A percentile compares a stretch with the other conserved stretches of the same genome.
These are phyloP conservation scores for Pyronema omphalodes DNA, from an alignment of 495 filamentous ascomycete species.

Conservation along the genomic window DNA sequence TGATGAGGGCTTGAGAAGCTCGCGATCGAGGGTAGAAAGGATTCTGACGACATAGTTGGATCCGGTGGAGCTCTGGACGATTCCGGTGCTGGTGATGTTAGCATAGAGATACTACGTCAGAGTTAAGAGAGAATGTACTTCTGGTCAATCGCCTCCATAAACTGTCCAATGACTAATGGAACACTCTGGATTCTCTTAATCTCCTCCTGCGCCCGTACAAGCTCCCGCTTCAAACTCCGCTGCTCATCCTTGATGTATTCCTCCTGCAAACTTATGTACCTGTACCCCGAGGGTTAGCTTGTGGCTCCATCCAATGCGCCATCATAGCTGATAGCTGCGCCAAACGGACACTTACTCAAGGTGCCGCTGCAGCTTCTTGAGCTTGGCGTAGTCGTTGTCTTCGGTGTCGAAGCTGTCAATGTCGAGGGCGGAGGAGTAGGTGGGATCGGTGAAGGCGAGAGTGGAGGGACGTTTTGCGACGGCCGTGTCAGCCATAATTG, in stretches of 20 bases:
- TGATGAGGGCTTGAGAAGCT: slow-evolving; percentile 90
- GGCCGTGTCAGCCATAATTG: slow-evolving; percentile 20
- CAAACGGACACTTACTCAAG: slow-evolving; percentile 47
- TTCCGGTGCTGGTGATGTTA: slow-evolving; percentile 54
- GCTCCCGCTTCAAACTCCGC: slow-evolving; percentile 87
- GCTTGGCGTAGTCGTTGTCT: slow-evolving; percentile 79
- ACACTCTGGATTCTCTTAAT: slow-evolving; percentile 99
- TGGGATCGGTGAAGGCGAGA: slow-evolving; percentile 19
- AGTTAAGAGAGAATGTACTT: slow-evolving; percentile 42
- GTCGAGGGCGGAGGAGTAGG: slow-evolving; percentile 57
- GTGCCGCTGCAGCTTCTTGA: slow-evolving; percentile 91
- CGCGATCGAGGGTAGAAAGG: slow-evolving; percentile 92
- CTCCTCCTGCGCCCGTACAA: slow-evolving; percentile 94
- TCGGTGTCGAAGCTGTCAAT: slow-evolving; percentile 70
- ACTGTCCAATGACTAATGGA: slow-evolving; percentile 92
- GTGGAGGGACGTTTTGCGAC: slow-evolving; percentile 19
- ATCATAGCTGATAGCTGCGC: not conserved
- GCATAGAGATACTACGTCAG: not conserved
- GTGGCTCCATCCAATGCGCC: not conserved
- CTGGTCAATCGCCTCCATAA: slow-evolving; percentile 99
- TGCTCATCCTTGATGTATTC: slow-evolving; percentile 99
- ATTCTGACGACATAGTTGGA: slow-evolving; percentile 99
- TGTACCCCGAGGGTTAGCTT: slow-evolving; percentile 19
- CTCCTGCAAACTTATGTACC: slow-evolving; percentile 94
- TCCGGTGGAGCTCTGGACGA: slow-evolving; percentile 93